Conservation (phyloP, 495 filamentous ascomycete genomes). For the Aspergillus avenaceus region DNA sequence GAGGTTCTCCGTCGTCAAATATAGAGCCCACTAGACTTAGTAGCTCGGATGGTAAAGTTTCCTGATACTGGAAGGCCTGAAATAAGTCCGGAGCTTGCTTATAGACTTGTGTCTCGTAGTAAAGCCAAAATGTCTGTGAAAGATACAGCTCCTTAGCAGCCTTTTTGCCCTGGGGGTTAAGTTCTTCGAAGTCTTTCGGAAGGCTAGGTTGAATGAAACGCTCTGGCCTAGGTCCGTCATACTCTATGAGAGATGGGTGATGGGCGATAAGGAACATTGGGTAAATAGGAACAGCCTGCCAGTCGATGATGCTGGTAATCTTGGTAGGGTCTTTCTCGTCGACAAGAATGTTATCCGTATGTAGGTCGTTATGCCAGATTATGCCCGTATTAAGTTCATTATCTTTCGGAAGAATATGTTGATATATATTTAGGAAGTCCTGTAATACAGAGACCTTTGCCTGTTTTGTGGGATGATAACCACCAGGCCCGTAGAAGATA, state of each 20-base stretch:
- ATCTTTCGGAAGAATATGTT: conserved; percentile 4
- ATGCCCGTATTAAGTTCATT: conserved; percentile 5
- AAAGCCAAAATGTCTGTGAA: conserved; percentile 4
- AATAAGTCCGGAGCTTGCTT: background rate
- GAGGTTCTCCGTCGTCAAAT: conserved; percentile 10
- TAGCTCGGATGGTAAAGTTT: conserved; percentile 2
- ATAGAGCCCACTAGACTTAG: conserved; percentile 1
- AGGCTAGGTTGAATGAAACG: conserved; percentile 1
- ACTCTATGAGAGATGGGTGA: conserved; percentile 11
- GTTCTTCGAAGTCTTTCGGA: background rate
- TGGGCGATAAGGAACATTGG: conserved; percentile 11
- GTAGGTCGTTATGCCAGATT: conserved; percentile 18
- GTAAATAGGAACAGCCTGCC: conserved; percentile 9
- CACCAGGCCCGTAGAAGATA: conserved; percentile 4
- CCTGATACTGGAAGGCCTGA: conserved; percentile 3
- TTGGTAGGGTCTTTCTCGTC: conserved; percentile 1
- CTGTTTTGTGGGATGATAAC: conserved; percentile 2
- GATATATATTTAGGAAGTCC: conserved; percentile 8
- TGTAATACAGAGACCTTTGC: conserved; percentile 10
- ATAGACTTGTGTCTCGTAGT: conserved; percentile 9
- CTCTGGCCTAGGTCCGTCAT: conserved; percentile 8
- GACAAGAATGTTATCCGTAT: conserved; percentile 14
- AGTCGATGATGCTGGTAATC: conserved; percentile 17
- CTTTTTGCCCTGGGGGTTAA: conserved; percentile 2
- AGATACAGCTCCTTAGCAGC: conserved; percentile 1